phyloP scores from a whole-genome alignment of 805 yeast genomes.

The Cyberlindnera bimundalis region DNA sequence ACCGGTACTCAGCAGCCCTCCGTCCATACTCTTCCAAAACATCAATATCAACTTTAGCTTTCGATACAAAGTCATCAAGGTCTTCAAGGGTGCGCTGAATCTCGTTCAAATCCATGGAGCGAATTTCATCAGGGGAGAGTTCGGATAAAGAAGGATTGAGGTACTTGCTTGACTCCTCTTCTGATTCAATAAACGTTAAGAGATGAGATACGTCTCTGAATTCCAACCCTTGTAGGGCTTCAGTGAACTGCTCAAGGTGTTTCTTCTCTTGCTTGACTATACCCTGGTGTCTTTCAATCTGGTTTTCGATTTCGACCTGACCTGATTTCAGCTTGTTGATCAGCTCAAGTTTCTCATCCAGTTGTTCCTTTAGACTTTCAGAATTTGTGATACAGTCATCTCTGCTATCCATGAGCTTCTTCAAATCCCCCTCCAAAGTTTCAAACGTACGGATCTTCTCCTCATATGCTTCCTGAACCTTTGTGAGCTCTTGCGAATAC shows the following conservation, averaged over 20 bases:
- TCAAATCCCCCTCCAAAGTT: slow-evolving; percentile 34
- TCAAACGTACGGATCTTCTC: slow-evolving; percentile 26
- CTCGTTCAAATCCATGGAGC: slow-evolving; percentile 42
- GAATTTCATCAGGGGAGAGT: slow-evolving; percentile 49
- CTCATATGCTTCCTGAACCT: slow-evolving; percentile 30
- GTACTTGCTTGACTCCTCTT: slow-evolving; percentile 30
- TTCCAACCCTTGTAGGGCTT: slow-evolving; percentile 41
- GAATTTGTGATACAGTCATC: slow-evolving; percentile 40
- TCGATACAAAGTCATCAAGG: slow-evolving; percentile 49
- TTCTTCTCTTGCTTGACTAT: slow-evolving; percentile 39
- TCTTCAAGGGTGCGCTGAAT: too few species aligned
- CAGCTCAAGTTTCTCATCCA: slow-evolving; percentile 37
- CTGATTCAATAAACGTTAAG: slow-evolving; percentile 24
- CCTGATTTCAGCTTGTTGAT: slow-evolving; percentile 57
- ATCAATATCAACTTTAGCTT: slow-evolving; percentile 65
- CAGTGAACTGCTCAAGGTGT: slow-evolving; percentile 31
- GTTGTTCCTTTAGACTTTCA: slow-evolving; percentile 39
- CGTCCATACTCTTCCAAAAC: slow-evolving; percentile 72
- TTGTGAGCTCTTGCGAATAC: slow-evolving; percentile 33
- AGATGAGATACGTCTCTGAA: slow-evolving; percentile 47
- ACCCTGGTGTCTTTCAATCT: slow-evolving; percentile 53
- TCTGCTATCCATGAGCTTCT: slow-evolving; percentile 27
- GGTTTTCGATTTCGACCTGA: slow-evolving; percentile 64
- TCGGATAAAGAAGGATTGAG: slow-evolving; percentile 34
- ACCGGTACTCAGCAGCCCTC: slow-evolving; percentile 59